Percentiles rank a stretch among this genome's conserved stretches.
Evolutionary conservation across 2,329 filamentous ascomycete species (phyloP).

Genomic region (Alternaria gaisen): DNA sequence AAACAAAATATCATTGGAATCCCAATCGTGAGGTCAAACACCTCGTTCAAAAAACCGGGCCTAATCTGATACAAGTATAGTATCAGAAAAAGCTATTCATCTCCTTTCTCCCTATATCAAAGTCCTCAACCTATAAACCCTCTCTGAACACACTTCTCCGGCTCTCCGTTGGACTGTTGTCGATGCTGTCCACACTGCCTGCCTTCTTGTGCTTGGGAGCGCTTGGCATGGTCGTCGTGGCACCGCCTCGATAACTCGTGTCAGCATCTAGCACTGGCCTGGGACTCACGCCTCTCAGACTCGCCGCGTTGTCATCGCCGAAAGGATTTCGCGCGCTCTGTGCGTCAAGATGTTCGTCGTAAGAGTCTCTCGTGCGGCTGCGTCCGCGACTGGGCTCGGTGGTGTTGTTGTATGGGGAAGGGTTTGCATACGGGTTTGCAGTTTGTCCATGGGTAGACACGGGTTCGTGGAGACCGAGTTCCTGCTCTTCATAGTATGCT

Average conservation of each 20-base stretch:
- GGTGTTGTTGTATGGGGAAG: neutral
- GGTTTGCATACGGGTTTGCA: slow-evolving; percentile 42
- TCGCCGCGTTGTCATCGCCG: slow-evolving; percentile 54
- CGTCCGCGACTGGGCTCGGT: slow-evolving; percentile 53
- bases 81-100: neutral
- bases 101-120: neutral
- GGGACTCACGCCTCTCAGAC: slow-evolving; percentile 76
- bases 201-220: slow-evolving; percentile 43
- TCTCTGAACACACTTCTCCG: slow-evolving; percentile 75
- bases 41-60: neutral
- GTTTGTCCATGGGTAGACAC: slow-evolving; percentile 47
- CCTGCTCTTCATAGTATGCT: slow-evolving; percentile 81
- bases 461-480: slow-evolving; percentile 67
- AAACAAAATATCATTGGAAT: neutral
- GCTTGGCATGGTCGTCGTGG: slow-evolving; percentile 53
- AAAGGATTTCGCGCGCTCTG: slow-evolving; percentile 47
- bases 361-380: slow-evolving; percentile 59
- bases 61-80: neutral
- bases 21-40: neutral
- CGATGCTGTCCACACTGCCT: slow-evolving; percentile 45
- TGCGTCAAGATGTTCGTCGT: slow-evolving; percentile 45
- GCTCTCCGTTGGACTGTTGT: slow-evolving; percentile 70
- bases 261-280: slow-evolving; percentile 67
- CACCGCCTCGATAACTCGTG: slow-evolving; percentile 49
- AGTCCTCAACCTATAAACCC: slow-evolving; percentile 61